Base-by-base conservation (phyloP, 2,329 filamentous ascomycete genomes). In the Mycosphaerelloides madeirae region DNA sequence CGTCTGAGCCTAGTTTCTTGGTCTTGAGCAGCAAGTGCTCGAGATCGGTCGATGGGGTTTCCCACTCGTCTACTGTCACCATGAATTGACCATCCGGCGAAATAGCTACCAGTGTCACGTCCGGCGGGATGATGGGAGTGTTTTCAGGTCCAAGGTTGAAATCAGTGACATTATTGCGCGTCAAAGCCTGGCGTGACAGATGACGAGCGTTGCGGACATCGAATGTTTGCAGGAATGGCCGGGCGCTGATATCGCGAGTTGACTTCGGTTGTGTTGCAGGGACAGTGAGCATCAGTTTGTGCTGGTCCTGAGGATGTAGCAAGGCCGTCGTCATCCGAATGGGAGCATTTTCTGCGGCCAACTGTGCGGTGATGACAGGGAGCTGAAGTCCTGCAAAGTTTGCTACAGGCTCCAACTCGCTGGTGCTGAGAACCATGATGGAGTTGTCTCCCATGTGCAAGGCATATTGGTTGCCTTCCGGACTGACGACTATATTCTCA, bases 381-480 rank as follows among this genome's bases (percentile, higher is more conserved):
- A 73, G 67, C 64, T 96, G 90, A 32, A 97, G 79, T 1, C 91
- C 89, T 15, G 86, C 84, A 46, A 96, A 79, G 58, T 89, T 93
- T 14, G 86, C 80, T 13, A 83, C 88, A 3, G 93, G 87, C 61
- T 85, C 82, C 64, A 97, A 75, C 65, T 97, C 90, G 11, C 87
- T 81, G 3, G 93, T 96, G 2, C 91, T 95, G 13, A 98, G 67
- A 6, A 96, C 75, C 77, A 97, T 91, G 43, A 84, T 75, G 1
- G 89, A 95, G 66, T 98, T 98, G 65, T 97, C 91, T 20, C 89
- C 87, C 39, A 97, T 75, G 54, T 89, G 85, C 18, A 97, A 65
- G 3, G 82, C 85, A 60, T 97, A 98, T 0, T 85, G 84, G 31
- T 87, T 79, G 5, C 93, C 91, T 14, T 73, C 75, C 0, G 84